phyloP scores from a whole-genome alignment of 176 grass and related monocot species.

The Olyra latifolia region DNA sequence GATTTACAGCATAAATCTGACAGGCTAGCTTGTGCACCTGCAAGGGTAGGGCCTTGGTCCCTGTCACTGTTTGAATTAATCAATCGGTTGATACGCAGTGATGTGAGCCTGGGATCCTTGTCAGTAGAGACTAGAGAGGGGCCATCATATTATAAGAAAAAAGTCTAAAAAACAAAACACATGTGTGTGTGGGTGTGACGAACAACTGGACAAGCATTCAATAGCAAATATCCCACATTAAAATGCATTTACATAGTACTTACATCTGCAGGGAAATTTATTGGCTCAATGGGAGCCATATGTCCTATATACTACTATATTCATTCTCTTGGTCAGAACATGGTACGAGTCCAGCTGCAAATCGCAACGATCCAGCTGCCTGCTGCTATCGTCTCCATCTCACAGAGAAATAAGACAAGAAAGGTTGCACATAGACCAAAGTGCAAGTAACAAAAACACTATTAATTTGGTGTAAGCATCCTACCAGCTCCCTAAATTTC shows the following conservation, averaged over 20 bases:
- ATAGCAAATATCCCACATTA: not conserved
- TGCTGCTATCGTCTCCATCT: not conserved
- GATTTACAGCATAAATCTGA: not conserved
- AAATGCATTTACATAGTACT: slow-evolving; percentile 24
- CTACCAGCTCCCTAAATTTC: too few species aligned
- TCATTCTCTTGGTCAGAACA: not conserved
- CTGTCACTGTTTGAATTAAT: not conserved
- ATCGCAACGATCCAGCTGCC: not conserved
- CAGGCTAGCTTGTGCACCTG: not conserved
- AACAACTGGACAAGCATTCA: not conserved
- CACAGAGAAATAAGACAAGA: not conserved
- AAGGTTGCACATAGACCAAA: not conserved
- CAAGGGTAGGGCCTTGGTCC: not conserved
- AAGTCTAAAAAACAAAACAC: too few species aligned
- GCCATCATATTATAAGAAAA: not conserved
- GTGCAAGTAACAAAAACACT: not conserved
- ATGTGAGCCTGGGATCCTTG: too few species aligned
- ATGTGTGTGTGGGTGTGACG: too few species aligned
- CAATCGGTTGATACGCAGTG: too few species aligned
- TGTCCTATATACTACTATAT: not conserved
- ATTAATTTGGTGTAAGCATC: not conserved
- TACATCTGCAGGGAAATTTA: slow-evolving; percentile 12
- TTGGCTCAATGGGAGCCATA: not conserved
- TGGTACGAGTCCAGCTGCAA: not conserved
- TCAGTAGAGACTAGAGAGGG: not conserved